Conservation (phyloP, 2,329 filamentous ascomycete species). For the Fusarium austroafricanum region DNA sequence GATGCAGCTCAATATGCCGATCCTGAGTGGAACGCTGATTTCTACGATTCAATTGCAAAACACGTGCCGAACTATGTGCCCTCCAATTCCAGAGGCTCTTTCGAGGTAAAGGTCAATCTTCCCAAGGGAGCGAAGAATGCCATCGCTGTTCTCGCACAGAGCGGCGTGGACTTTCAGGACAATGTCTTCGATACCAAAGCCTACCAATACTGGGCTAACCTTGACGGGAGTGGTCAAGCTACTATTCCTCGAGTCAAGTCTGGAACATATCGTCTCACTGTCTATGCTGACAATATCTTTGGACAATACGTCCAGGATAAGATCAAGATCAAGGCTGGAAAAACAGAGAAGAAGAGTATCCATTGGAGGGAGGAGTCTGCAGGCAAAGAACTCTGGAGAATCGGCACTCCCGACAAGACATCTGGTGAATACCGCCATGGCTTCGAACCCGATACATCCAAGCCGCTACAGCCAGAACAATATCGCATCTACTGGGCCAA, state of each 20-base stretch:
- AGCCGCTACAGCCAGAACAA: conserved; percentile 65
- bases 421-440: conserved; percentile 71
- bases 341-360: conserved; percentile 51
- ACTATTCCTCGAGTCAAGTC: conserved; percentile 66
- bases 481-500: conserved; percentile 71
- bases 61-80: conserved; percentile 70
- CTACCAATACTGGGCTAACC: conserved; percentile 72
- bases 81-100: conserved; percentile 61
- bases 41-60: conserved; percentile 72
- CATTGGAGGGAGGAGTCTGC: conserved; percentile 66
- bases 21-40: conserved; percentile 66
- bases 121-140: conserved; percentile 63
- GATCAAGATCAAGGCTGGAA: conserved; percentile 55
- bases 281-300: conserved; percentile 72
- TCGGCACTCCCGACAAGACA: conserved; percentile 71
- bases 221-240: conserved; percentile 60
- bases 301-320: conserved; percentile 68
- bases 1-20: conserved; percentile 66
- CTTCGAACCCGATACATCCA: conserved; percentile 58
- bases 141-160: conserved; percentile 63
- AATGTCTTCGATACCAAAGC: conserved; percentile 64
- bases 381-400: conserved; percentile 70
- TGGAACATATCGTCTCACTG: conserved; percentile 70
- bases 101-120: conserved; percentile 62
- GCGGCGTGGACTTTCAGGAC: conserved; percentile 50